These are phyloP conservation scores for Phyllosticta capitalensis DNA, from an alignment of 2,329 filamentous ascomycete genomes.

Conservation along the genomic window DNA sequence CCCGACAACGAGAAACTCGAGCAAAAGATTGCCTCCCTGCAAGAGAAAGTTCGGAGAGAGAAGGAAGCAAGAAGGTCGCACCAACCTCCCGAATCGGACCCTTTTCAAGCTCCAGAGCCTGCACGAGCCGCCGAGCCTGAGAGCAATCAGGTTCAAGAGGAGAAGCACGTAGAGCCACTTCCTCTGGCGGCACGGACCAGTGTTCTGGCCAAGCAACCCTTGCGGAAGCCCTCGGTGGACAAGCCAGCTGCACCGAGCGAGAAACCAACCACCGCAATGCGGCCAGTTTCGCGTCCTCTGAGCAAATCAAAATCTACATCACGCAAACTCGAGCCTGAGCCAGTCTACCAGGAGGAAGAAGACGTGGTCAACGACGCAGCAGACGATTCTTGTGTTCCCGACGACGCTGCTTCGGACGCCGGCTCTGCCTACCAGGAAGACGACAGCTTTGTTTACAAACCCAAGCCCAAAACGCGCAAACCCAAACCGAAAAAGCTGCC, in stretches of 20 bases:
- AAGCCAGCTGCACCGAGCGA: slow-evolving; percentile 12
- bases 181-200: background rate
- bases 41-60: slow-evolving; percentile 40
- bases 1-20: slow-evolving; percentile 71
- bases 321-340: background rate
- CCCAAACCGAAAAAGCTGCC: slow-evolving; percentile 25
- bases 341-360: slow-evolving; percentile 15
- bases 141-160: background rate
- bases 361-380: slow-evolving; percentile 18
- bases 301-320: background rate
- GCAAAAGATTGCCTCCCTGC: slow-evolving; percentile 45
- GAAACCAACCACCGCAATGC: slow-evolving; percentile 24
- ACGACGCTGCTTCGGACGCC: slow-evolving; percentile 25
- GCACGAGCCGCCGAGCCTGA: background rate
- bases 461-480: slow-evolving; percentile 23
- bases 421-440: slow-evolving; percentile 23
- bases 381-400: slow-evolving; percentile 18
- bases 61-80: slow-evolving; percentile 19
- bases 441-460: slow-evolving; percentile 28
- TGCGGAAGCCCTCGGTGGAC: slow-evolving; percentile 11
- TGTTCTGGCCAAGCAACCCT: slow-evolving; percentile 10
- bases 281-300: background rate
- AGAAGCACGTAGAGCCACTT: background rate
- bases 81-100: background rate
- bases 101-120: background rate